A percentile compares a stretch with the other conserved stretches of the same genome.
Conservation (phyloP, 73 alveolate genomes). For the Blepharisma stoltei region DNA sequence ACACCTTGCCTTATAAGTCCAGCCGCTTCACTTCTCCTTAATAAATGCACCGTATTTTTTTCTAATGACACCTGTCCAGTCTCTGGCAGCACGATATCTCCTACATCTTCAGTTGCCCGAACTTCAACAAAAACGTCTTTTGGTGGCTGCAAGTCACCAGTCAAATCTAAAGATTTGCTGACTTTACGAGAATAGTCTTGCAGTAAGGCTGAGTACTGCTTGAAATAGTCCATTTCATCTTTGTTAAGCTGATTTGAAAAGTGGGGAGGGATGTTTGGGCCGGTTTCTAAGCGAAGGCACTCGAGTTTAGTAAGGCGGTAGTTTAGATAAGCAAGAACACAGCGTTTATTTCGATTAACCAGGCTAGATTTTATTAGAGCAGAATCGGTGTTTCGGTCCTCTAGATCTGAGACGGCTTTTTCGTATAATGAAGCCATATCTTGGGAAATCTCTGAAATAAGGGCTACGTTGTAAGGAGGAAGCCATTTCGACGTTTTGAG, state of each 20-base stretch:
- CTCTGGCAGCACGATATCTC: slow-evolving; percentile 55
- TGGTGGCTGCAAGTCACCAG: slow-evolving; percentile 57
- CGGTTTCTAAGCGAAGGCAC: slow-evolving; percentile 6
- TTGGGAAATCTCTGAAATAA: neutral
- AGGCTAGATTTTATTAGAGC: slow-evolving; percentile 7
- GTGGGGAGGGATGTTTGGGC: slow-evolving; percentile 43
- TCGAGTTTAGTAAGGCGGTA: slow-evolving; percentile 30
- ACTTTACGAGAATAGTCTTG: slow-evolving; percentile 46
- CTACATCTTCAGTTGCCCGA: slow-evolving; percentile 50
- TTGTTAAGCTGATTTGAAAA: slow-evolving; percentile 34
- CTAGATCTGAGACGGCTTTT: neutral
- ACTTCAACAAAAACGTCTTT: slow-evolving; percentile 55
- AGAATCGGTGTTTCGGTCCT: neutral
- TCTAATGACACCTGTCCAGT: slow-evolving; percentile 47
- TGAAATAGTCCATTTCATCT: slow-evolving; percentile 48
- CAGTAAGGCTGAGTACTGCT: slow-evolving; percentile 35
- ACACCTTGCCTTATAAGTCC: slow-evolving; percentile 48
- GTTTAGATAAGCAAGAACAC: slow-evolving; percentile 36
- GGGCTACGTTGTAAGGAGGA: neutral
- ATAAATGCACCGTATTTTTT: slow-evolving; percentile 51
- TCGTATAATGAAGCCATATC: neutral
- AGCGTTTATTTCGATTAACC: slow-evolving; percentile 30
- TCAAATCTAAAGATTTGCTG: slow-evolving; percentile 35
- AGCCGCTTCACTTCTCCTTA: slow-evolving; percentile 53
- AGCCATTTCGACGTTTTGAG: slow-evolving; percentile 27